Evolutionary conservation across 176 grass and related monocot genomes (phyloP), one percentile per base, ranked within the genome.

Genomic region (Aegilops longissima): DNA sequence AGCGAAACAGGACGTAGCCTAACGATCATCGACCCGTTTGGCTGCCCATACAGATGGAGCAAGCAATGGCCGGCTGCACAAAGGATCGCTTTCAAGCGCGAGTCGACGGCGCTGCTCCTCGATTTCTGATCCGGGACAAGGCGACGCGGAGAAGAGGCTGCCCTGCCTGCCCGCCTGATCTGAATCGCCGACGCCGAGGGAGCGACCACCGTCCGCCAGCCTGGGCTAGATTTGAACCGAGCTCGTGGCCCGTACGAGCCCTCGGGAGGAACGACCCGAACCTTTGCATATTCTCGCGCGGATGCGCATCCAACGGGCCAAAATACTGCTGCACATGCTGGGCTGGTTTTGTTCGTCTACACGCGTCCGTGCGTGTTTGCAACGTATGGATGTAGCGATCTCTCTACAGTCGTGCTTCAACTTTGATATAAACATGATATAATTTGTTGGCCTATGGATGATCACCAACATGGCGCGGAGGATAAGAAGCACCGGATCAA

Each of bases 261-360:
- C 12, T 11, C 8, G 9, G 30, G 21, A 33, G 18, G 65, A 68
- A 59, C 25, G 71, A 34, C 70, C 59, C 4, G 79, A 33, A 40
- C 71, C 35, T 12, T 31, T 59, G 86, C 85, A 78, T 88, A 87
- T 66, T 81, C 68, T 10, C 34, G 68, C 34, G 68, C 21, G n/a
- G 18, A 72, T 42, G 70, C 33, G 67, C 3, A 70, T 70, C 31
- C 20, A 70, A 8, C 33, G 10, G 9, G 17, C 67, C 18, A 38
- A 38, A 70, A 70, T 70, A 21, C 31, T 8, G 6, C 17, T 4
- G 3, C 21, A 3, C 54, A 21, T 58, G 17, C 6, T 21, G 18
- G 14, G 13, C 51, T 38, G 13, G 29, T 8, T 69, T 35, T 34
- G 30, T 69, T 36, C 16, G 51, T 54, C 5, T 54, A 2, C 66